Evolutionary conservation across 805 yeast genomes (phyloP), one percentile per base, ranked within the genome.

Genomic region (Candida yuanshanica): DNA sequence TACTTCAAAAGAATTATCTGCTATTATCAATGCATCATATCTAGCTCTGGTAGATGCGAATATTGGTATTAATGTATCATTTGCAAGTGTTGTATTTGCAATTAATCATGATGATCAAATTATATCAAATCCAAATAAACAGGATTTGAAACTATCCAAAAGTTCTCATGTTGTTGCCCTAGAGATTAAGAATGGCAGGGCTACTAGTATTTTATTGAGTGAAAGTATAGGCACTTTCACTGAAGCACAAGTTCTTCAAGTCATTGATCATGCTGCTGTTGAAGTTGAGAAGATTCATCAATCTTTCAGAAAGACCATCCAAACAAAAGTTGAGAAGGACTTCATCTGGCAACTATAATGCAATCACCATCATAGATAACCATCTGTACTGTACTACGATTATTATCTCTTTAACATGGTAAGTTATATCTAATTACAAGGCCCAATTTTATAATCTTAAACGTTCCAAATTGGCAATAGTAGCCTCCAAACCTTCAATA

Each of bases 401-500:
- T 25, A 25, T 12, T 5, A 25, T 13, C 29, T 25, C 12, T 25
- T 10, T 22, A 22, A 22, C n/a, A n/a, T n/a, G n/a, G n/a, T n/a
- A n/a, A n/a, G n/a, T n/a, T n/a, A n/a, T n/a, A n/a, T 24, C 27
- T 24, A 22, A 16, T 21, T 18, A 25, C 31, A 24, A 18, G 24
- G 43, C 43, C 20, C 9, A 6, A 20, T 33, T 25, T 43, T 54
- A 76, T 53, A 79, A 63, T 68, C 83, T 84, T 62, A 89, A 75
- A 60, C 79, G 81, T 67, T 89, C 86, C 63, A 91, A 80, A 61
- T 87, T 84, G 27, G 75, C 77, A 60, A 93, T 84, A 44, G 96
- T 89, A 42, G 87, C 82, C 59, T 86, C 81, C 56, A 87, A 75
- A 52, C 96, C 95, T 58, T 86, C 93, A 49, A 90, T 83, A 64